These are phyloP conservation scores for Fragaria iinumae DNA, from an alignment of 306 rosid genomes.

Conservation along the genomic window DNA sequence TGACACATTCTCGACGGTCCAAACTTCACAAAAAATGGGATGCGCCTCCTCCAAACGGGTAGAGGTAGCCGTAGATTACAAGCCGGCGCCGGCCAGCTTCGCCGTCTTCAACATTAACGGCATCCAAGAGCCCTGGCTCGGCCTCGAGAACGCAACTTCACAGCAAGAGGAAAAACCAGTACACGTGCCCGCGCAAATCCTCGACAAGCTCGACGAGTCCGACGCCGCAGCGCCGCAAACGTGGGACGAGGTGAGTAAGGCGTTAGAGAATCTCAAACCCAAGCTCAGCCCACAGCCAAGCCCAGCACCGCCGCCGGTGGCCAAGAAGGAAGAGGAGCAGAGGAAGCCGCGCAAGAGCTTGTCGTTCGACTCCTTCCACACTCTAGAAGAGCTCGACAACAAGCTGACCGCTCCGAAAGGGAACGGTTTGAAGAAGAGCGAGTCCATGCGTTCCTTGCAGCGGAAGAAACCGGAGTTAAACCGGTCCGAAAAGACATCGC, in stretches of 20 bases:
- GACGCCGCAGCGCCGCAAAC: slow-evolving; percentile 57
- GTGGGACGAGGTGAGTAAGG: slow-evolving; percentile 79
- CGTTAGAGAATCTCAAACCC: slow-evolving; percentile 65
- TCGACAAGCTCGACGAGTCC: slow-evolving; percentile 65
- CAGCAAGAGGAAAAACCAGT: slow-evolving; percentile 27
- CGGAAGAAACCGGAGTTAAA: not conserved
- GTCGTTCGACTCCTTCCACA: slow-evolving; percentile 78
- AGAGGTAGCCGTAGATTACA: slow-evolving; percentile 43
- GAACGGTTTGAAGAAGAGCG: slow-evolving; percentile 27
- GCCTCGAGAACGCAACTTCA: slow-evolving; percentile 22
- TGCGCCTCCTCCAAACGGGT: slow-evolving; percentile 62
- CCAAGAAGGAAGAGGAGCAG: not conserved
- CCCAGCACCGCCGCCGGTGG: not conserved
- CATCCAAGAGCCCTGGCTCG: slow-evolving; percentile 82
- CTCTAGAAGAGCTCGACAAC: slow-evolving; percentile 70
- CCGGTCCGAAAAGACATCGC: not conserved
- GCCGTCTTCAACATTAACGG: slow-evolving; percentile 76
- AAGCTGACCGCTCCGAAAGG: slow-evolving; percentile 34
- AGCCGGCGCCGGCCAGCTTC: slow-evolving; percentile 82
- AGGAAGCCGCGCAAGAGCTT: slow-evolving; percentile 38
- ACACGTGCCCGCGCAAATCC: slow-evolving; percentile 50
- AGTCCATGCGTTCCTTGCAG: slow-evolving; percentile 11
- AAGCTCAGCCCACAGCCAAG: not conserved
- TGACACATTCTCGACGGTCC: not conserved
- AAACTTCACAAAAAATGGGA: slow-evolving; percentile 48